Evolutionary conservation across 2,329 filamentous ascomycete species (phyloP).

Genomic region (Pleurostoma richardsiae): DNA sequence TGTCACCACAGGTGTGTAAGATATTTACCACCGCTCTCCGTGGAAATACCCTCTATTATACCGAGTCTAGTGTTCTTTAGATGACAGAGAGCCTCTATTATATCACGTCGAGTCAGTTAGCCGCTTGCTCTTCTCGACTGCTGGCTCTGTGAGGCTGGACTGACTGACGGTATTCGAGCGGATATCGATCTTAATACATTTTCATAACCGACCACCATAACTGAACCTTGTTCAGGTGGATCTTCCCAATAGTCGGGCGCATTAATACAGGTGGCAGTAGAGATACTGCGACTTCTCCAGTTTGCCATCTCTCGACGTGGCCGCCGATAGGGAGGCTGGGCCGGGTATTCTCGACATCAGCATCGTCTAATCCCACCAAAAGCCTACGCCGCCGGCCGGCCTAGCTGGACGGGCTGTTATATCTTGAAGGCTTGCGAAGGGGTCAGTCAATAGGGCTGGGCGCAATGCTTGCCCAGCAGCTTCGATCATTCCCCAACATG

Average conservation of each 20-base stretch:
- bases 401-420: slow-evolving; percentile 1
- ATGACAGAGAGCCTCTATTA: no score
- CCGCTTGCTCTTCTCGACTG: neutral
- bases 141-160: slow-evolving; percentile 5
- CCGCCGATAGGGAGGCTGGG: slow-evolving; percentile 15
- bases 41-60: slow-evolving; percentile 9
- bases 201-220: neutral
- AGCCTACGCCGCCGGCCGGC: slow-evolving; percentile 6
- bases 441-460: neutral
- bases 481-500: neutral
- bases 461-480: neutral
- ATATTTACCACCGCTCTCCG: slow-evolving; percentile 4
- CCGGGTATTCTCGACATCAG: slow-evolving; percentile 14
- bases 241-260: slow-evolving; percentile 11
- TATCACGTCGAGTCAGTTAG: no score
- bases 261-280: slow-evolving; percentile 17
- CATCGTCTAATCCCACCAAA: slow-evolving; percentile 1
- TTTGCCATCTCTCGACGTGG: slow-evolving; percentile 12
- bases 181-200: neutral
- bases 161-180: slow-evolving; percentile 2
- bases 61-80: no score
- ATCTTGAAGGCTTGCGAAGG: neutral
- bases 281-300: slow-evolving; percentile 10
- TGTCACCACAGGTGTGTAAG: no score
- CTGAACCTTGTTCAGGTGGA: slow-evolving; percentile 3